Conservation (phyloP, 2,329 filamentous ascomycete genomes). For the Diaporthe humulicola region DNA sequence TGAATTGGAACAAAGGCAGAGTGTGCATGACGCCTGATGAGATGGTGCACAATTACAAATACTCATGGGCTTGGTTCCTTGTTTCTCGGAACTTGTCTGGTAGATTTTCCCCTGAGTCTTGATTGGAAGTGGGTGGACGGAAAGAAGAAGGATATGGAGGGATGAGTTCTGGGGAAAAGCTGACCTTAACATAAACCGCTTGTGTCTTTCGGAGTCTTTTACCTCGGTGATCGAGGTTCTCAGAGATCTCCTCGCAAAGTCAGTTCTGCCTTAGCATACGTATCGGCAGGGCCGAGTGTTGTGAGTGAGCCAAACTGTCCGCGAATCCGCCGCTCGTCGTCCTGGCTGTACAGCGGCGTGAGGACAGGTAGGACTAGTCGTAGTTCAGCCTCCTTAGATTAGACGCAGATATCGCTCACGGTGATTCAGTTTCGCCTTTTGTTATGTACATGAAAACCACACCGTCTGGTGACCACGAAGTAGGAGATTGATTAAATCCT, state of each 20-base stretch:
- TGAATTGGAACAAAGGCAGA: no score
- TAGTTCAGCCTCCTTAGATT: neutral
- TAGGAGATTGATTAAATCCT: no score
- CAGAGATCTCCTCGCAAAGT: no score
- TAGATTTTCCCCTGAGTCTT: neutral
- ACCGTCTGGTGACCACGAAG: no score
- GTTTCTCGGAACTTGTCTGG: neutral
- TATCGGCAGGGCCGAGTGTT: neutral
- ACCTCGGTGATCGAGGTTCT: no score
- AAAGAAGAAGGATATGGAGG: neutral
- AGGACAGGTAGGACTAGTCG: neutral
- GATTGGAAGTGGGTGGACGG: neutral
- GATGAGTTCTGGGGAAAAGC: neutral
- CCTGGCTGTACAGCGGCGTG: neutral
- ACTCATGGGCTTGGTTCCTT: no score
- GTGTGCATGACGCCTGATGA: neutral
- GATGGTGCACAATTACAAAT: neutral
- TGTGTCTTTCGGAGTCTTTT: no score
- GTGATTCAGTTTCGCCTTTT: neutral
- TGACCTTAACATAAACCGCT: no score
- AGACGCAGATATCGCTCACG: neutral
- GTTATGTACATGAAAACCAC: neutral
- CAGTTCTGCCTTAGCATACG: no score
- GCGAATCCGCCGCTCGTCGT: neutral
- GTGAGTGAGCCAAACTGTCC: neutral